Base-by-base conservation (phyloP, 2,329 filamentous ascomycete species). In the Cadophora luteo-olivacea region DNA sequence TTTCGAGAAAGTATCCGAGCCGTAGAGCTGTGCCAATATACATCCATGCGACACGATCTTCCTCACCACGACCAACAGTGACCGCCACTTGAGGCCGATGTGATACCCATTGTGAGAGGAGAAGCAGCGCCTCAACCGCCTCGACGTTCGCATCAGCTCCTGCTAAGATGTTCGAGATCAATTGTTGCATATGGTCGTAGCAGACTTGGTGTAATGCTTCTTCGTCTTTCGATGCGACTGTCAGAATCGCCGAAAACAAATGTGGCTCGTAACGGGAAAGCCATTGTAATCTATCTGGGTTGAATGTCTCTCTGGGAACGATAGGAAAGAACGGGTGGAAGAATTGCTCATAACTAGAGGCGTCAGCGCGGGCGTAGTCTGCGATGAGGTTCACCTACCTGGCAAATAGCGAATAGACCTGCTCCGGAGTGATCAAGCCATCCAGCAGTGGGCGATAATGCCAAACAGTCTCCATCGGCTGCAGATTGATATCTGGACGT, bases 1-100 rank as follows among this genome's bases (percentile, higher is more conserved):
- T 82, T 1, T 88, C 87, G 19, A 92, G 85, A 62, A 91, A 91
- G 76, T 92, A 92, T 0, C 87, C 90, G 2, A 91, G 86, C 7
- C 91, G 85, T 7, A 93, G 80, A 3, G 91, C 91, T 24, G 90
- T 84, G 1, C 91, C 91, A 6, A 92, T 89, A 73, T 92, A 88
- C 90, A 92, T 92, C 91, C 91, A 93, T 0, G 90, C 89, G 36
- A 91, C 89, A 55, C 91, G 85, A 73, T 93, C 90, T 75, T 92
- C 91, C 77, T 92, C 90, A 9, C 91, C 91, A 66, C 90, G 85
- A 0, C 90, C 91, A 24, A 92, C 88, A 33, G 73, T 70, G 29
- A 74, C 68, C 24, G 72, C 71, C 7, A 72, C 72, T 68, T 77
- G 75, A 32, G 75, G 75, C 19, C 75, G 71, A 68, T 77, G 75